Conservation (phyloP, 306 rosid genomes). For the Prunus mongolica region DNA sequence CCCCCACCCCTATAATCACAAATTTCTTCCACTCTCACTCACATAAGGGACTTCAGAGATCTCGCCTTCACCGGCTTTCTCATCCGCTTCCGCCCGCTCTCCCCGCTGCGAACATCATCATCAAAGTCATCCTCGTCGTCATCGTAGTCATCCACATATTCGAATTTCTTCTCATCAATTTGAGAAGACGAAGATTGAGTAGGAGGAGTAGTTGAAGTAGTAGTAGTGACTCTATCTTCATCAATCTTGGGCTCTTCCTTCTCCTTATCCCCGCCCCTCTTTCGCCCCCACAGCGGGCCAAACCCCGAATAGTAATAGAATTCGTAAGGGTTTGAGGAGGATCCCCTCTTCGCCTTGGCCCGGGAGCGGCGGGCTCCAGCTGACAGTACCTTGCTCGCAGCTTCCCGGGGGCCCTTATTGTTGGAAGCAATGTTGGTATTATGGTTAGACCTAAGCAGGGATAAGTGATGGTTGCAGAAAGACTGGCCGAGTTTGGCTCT, state of each 20-base stretch:
- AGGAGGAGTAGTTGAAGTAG: not conserved
- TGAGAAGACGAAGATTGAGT: slow-evolving; percentile 12
- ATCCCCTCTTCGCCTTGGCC: not conserved
- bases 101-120: not conserved
- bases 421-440: not conserved
- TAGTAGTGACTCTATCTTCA: not conserved
- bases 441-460: slow-evolving; percentile 29
- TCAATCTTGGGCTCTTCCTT: slow-evolving; percentile 7
- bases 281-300: slow-evolving; percentile 62
- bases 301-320: slow-evolving; percentile 87
- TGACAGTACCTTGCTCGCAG: not conserved
- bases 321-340: slow-evolving; percentile 45
- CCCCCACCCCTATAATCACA: not conserved
- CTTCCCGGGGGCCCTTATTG: not conserved
- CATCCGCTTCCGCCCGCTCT: slow-evolving; percentile 30
- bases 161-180: slow-evolving; percentile 30
- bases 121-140: slow-evolving; percentile 27
- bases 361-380: slow-evolving; percentile 11
- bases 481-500: slow-evolving; percentile 32
- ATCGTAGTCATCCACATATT: slow-evolving; percentile 42
- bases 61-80: slow-evolving; percentile 85
- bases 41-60: slow-evolving; percentile 85
- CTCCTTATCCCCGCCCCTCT: slow-evolving; percentile 41
- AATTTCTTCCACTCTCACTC: slow-evolving; percentile 12
- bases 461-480: slow-evolving; percentile 34